Evolutionary conservation across 2,329 filamentous ascomycete genomes (phyloP).

Genomic region (Fusarium duplospermum): DNA sequence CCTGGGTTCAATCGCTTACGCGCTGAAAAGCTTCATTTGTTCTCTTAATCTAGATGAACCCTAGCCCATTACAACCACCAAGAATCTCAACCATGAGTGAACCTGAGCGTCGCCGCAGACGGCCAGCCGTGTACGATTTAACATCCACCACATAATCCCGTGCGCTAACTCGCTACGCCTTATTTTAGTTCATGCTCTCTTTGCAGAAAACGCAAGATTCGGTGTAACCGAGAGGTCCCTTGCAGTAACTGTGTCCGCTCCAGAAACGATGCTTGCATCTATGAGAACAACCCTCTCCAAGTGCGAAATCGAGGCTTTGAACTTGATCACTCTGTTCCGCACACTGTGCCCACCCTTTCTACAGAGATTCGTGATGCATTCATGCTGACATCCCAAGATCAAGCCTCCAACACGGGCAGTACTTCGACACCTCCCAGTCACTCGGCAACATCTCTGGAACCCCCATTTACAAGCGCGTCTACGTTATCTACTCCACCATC

Average conservation of each 20-base stretch:
- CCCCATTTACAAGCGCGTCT: constrained; percentile 8
- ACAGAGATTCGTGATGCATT: background rate
- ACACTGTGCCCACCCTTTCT: background rate
- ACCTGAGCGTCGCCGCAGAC: constrained; percentile 42
- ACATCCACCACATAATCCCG: too few species aligned
- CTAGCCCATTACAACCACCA: background rate
- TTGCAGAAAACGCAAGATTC: constrained; percentile 57
- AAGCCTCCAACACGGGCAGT: background rate
- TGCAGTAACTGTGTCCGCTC: constrained; percentile 57
- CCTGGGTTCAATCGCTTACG: background rate
- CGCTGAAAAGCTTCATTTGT: background rate
- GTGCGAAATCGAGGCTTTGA: background rate
- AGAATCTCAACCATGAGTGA: constrained; percentile 21
- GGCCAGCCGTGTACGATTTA: constrained; percentile 43
- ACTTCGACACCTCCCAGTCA: background rate
- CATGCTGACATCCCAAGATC: background rate
- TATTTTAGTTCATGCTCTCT: constrained; percentile 53
- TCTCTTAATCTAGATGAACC: background rate
- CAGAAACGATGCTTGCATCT: constrained; percentile 50
- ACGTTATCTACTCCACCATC: constrained; percentile 7
- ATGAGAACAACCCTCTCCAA: constrained; percentile 38
- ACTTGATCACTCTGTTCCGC: background rate
- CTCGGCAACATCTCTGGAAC: background rate
- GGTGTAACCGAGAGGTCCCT: constrained; percentile 55
- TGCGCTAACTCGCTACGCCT: background rate